phyloP scores from a whole-genome alignment of 2,329 filamentous ascomycete species.

The Cladosporium colombiae region DNA sequence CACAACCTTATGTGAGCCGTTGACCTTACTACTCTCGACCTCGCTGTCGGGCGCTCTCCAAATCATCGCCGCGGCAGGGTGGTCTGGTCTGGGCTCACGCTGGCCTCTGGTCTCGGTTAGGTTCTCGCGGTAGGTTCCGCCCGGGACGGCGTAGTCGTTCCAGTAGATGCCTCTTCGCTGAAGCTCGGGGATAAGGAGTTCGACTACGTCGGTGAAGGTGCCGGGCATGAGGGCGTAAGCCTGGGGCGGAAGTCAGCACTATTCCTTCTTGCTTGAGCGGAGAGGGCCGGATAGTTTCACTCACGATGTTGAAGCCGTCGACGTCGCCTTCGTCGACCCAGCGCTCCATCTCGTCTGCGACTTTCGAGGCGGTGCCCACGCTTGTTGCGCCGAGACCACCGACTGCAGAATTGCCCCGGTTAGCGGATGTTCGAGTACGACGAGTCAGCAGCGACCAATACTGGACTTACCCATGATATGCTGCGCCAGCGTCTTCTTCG shows the following conservation, averaged over 20 bases:
- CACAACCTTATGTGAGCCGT: not conserved
- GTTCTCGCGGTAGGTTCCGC: slow-evolving; percentile 63
- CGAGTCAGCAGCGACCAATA: not conserved
- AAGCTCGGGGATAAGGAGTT: slow-evolving; percentile 66
- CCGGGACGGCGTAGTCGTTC: slow-evolving; percentile 55
- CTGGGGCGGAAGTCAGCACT: slow-evolving; percentile 23
- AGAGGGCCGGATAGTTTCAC: slow-evolving; percentile 28
- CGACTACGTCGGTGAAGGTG: slow-evolving; percentile 67
- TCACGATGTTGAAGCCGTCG: slow-evolving; percentile 73
- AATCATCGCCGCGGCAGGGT: slow-evolving; percentile 53
- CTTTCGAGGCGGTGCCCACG: slow-evolving; percentile 64
- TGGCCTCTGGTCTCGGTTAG: slow-evolving; percentile 56
- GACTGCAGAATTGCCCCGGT: slow-evolving; percentile 38
- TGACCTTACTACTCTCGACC: not conserved
- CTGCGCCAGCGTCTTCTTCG: slow-evolving; percentile 68
- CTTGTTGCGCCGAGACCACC: slow-evolving; percentile 66
- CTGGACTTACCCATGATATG: slow-evolving; percentile 52
- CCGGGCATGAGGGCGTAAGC: slow-evolving; percentile 68
- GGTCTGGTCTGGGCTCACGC: slow-evolving; percentile 53
- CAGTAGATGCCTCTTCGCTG: slow-evolving; percentile 60
- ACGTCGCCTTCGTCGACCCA: slow-evolving; percentile 71
- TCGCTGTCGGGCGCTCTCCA: slow-evolving; percentile 28
- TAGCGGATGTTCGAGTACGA: not conserved
- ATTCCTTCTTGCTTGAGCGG: not conserved
- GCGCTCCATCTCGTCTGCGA: slow-evolving; percentile 66